Conservation (phyloP, 2,329 filamentous ascomycete genomes). For the Clonostachys rosea region DNA sequence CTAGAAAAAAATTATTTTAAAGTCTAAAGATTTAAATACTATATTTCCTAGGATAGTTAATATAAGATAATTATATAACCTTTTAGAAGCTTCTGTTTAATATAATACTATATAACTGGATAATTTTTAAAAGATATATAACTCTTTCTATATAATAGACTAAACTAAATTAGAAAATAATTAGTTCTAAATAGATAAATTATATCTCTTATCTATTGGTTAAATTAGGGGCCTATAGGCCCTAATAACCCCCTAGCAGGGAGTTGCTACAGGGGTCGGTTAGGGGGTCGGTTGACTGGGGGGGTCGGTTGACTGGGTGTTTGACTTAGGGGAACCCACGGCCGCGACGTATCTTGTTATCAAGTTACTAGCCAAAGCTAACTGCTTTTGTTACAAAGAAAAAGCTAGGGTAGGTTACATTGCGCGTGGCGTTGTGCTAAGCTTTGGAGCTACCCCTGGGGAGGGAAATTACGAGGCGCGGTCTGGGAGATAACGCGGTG, state of each 20-base stretch:
- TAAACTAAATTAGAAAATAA: not conserved
- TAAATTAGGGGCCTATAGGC: not conserved
- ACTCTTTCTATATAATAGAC: not conserved
- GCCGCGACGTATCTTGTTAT: no score
- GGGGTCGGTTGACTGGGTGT: not conserved
- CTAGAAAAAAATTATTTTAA: no score
- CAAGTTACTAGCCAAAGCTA: not conserved
- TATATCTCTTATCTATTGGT: not conserved
- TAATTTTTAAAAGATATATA: not conserved
- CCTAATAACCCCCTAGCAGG: not conserved
- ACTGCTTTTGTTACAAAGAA: not conserved
- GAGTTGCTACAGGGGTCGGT: no score
- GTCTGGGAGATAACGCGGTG: no score
- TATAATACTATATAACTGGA: not conserved
- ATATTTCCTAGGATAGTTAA: conserved; percentile 1
- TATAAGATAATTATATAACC: not conserved
- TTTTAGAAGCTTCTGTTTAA: conserved; percentile 1
- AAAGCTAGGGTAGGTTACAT: not conserved
- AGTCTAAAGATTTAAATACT: not conserved
- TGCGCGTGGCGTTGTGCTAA: no score
- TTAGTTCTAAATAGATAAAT: not conserved
- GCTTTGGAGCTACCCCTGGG: no score
- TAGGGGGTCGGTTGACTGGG: no score
- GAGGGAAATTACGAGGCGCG: no score
- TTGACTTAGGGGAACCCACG: not conserved